Conservation (phyloP, 345 rosid genomes). For the Mangifera indica region DNA sequence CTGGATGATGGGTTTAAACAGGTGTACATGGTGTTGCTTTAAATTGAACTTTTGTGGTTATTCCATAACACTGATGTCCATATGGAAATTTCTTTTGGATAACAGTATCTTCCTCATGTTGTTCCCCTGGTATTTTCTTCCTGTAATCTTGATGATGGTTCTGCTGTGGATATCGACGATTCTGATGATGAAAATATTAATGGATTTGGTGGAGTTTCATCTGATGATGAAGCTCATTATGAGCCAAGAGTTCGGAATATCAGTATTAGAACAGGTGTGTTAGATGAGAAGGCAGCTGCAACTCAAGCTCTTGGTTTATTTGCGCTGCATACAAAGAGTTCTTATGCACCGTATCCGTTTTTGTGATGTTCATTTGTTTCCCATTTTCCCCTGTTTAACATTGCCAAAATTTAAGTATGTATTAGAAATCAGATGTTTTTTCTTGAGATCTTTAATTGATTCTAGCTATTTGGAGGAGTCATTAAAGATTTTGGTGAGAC, state of each 20-base stretch:
- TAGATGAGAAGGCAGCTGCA: slow-evolving; percentile 99
- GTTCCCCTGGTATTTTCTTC: slow-evolving; percentile 86
- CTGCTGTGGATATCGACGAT: slow-evolving; percentile 87
- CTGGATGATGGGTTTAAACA: slow-evolving; percentile 79
- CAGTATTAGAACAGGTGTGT: slow-evolving; percentile 93
- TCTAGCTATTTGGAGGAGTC: slow-evolving; percentile 90
- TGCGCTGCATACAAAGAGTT: slow-evolving; percentile 82
- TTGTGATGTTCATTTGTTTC: slow-evolving; percentile 7
- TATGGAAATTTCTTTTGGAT: slow-evolving; percentile 23
- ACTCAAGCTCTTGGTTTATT: slow-evolving; percentile 97
- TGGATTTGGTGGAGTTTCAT: slow-evolving; percentile 92
- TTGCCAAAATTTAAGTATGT: neutral
- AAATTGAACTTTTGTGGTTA: slow-evolving; percentile 16
- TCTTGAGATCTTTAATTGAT: slow-evolving; percentile 47
- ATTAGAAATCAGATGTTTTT: slow-evolving; percentile 4
- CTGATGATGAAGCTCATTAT: slow-evolving; percentile 99
- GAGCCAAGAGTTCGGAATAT: slow-evolving; percentile 93
- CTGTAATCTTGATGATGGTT: slow-evolving; percentile 99
- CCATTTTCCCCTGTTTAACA: neutral
- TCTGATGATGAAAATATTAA: slow-evolving; percentile 84
- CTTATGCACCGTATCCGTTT: slow-evolving; percentile 88
- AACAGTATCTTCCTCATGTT: slow-evolving; percentile 91
- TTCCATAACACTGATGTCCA: slow-evolving; percentile 11
- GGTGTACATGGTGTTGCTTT: slow-evolving; percentile 44
- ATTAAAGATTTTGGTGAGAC: slow-evolving; percentile 73